phyloP scores from a whole-genome alignment of 164 flowering plant genomes.

The Chloranthus sessilifolius region DNA sequence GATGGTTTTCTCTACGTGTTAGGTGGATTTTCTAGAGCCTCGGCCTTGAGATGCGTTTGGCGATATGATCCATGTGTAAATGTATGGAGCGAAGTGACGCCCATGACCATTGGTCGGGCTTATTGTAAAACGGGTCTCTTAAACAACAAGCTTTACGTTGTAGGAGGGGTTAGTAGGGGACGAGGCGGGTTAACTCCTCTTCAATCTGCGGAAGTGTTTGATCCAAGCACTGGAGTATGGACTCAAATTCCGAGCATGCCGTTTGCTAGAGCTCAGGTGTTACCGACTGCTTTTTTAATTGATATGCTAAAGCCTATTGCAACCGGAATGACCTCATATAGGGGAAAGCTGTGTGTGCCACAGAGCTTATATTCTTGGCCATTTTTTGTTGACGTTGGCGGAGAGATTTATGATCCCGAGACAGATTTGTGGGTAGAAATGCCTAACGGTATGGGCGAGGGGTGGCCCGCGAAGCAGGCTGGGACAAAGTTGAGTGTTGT shows the following conservation, averaged over 20 bases:
- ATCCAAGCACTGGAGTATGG: conserved; percentile 61
- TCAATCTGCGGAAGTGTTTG: conserved; percentile 87
- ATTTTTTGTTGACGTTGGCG: conserved; percentile 89
- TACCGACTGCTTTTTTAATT: conserved; percentile 69
- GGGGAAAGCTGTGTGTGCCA: conserved; percentile 73
- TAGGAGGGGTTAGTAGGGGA: conserved; percentile 77
- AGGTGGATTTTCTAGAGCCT: conserved; percentile 70
- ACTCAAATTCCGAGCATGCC: conserved; percentile 84
- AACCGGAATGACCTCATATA: conserved; percentile 81
- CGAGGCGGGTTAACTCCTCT: conserved; percentile 75
- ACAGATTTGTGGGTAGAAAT: conserved; percentile 75
- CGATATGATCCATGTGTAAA: conserved; percentile 65
- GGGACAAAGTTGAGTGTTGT: conserved; percentile 84
- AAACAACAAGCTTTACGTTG: conserved; percentile 32
- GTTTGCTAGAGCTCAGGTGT: conserved; percentile 65
- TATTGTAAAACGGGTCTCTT: conserved; percentile 32
- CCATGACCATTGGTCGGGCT: conserved; percentile 35
- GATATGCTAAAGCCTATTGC: conserved; percentile 92
- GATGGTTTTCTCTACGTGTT: conserved; percentile 78
- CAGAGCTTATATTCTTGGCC: conserved; percentile 90
- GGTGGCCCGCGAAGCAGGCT: conserved; percentile 97
- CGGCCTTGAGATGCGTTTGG: conserved; percentile 69
- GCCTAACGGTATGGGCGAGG: conserved; percentile 96
- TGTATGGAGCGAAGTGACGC: conserved; percentile 53
- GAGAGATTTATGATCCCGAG: conserved; percentile 81